These are phyloP conservation scores for Fusarium sp. DNA, from an alignment of 2,329 filamentous ascomycete genomes.

Conservation along the genomic window DNA sequence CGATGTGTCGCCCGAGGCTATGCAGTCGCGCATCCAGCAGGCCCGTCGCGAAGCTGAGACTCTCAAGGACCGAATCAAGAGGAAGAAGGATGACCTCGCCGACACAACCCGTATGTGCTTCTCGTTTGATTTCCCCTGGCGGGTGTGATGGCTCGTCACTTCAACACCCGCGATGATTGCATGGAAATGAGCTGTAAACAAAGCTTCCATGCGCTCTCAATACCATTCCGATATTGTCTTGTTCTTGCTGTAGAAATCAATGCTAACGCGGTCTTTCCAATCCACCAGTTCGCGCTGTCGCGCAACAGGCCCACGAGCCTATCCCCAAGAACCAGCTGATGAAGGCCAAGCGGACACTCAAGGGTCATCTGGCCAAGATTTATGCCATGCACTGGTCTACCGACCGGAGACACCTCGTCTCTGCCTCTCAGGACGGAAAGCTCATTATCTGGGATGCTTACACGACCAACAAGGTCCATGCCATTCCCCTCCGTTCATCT, in stretches of 20 bases:
- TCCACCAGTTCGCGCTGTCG: constrained; percentile 85
- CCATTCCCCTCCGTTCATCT: constrained; percentile 94
- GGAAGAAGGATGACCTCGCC: constrained; percentile 99
- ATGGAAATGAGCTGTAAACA: background rate
- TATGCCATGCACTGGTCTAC: constrained; percentile 99
- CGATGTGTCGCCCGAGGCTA: constrained; percentile 78
- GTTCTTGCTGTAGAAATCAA: constrained; percentile 2
- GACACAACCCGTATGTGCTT: constrained; percentile 90
- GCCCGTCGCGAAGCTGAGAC: constrained; percentile 98
- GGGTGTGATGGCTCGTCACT: background rate
- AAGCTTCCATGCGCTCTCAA: background rate
- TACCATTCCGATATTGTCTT: background rate
- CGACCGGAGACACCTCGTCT: constrained; percentile 95
- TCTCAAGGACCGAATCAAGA: constrained; percentile 98
- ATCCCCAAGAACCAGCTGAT: constrained; percentile 92
- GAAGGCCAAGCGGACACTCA: constrained; percentile 96
- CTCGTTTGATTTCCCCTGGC: constrained; percentile 10
- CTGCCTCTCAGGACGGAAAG: constrained; percentile 98
- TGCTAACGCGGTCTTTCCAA: constrained; percentile 42
- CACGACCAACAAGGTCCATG: constrained; percentile 99
- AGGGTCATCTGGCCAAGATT: constrained; percentile 98
- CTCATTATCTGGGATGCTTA: constrained; percentile 99
- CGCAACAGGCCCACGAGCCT: constrained; percentile 90
- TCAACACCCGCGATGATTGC: constrained; percentile 1
- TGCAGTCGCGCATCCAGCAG: constrained; percentile 93